Percentiles rank a stretch among this genome's conserved stretches.
Conservation (phyloP, 306 rosid species). For the Begonia loranthoides region DNA sequence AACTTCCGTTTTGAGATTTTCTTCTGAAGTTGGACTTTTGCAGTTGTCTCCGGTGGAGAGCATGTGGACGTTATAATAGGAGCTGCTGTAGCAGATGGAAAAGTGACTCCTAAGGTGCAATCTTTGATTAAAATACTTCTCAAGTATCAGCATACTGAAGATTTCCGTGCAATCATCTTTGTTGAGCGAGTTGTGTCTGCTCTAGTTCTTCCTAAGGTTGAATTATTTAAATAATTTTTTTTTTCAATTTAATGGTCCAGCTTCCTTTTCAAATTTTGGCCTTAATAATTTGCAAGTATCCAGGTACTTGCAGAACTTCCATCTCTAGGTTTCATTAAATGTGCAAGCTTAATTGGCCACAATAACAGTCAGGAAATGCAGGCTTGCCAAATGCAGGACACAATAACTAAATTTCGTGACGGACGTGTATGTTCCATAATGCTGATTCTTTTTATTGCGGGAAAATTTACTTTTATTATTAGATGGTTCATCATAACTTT, state of each 20-base stretch:
- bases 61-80: slow-evolving; percentile 92
- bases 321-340: slow-evolving; percentile 73
- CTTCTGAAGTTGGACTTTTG: background rate
- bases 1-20: no score
- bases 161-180: slow-evolving; percentile 95
- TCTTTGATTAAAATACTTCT: slow-evolving; percentile 85
- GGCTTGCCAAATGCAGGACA: slow-evolving; percentile 92
- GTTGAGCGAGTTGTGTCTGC: slow-evolving; percentile 99
- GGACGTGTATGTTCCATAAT: slow-evolving; percentile 57
- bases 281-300: slow-evolving; percentile 22
- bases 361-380: slow-evolving; percentile 99
- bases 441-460: background rate
- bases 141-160: slow-evolving; percentile 80
- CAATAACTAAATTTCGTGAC: slow-evolving; percentile 85
- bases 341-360: slow-evolving; percentile 96
- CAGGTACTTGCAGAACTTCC: slow-evolving; percentile 97
- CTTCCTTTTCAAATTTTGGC: slow-evolving; percentile 13
- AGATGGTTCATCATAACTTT: no score
- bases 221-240: slow-evolving; percentile 13
- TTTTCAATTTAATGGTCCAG: slow-evolving; percentile 13
- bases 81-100: slow-evolving; percentile 99
- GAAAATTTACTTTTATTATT: no score
- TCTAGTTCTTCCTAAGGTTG: slow-evolving; percentile 94
- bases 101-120: slow-evolving; percentile 98
- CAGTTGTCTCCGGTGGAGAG: slow-evolving; percentile 97